A percentile compares a stretch with the other conserved stretches of the same genome.
phyloP scores from a whole-genome alignment of 495 filamentous ascomycete genomes.

The Aspergillus ostianus region DNA sequence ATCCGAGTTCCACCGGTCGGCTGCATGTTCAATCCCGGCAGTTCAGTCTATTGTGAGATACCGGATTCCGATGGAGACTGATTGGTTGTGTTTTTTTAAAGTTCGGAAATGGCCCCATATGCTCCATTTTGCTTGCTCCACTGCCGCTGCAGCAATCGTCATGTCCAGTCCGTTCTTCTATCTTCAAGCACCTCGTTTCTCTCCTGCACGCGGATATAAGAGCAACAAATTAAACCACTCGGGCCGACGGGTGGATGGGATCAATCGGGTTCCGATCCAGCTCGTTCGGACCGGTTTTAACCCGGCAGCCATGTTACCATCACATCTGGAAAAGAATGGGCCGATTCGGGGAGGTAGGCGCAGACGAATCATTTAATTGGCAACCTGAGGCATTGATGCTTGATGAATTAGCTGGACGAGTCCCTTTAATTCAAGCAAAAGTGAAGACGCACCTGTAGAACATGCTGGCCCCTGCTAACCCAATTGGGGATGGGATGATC shows the following conservation, averaged over 20 bases:
- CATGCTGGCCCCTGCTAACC: not conserved
- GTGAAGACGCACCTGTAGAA: not conserved
- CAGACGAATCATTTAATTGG: not conserved
- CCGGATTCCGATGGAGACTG: not conserved
- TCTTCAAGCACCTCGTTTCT: too few relatives aligned
- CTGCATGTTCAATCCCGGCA: not conserved
- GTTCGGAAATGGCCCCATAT: not conserved
- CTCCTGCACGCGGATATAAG: too few relatives aligned
- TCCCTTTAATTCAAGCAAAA: not conserved
- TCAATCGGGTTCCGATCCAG: not conserved
- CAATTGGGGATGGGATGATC: not conserved
- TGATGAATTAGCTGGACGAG: too few relatives aligned
- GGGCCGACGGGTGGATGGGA: not conserved
- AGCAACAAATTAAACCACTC: too few relatives aligned
- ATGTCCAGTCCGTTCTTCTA: not conserved
- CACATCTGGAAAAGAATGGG: not conserved
- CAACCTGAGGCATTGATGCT: not conserved
- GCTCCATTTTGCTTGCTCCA: not conserved
- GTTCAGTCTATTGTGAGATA: not conserved
- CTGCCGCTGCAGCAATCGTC: not conserved
- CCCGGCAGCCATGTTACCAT: too few relatives aligned
- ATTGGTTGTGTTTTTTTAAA: not conserved
- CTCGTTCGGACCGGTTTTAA: not conserved
- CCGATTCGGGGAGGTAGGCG: not conserved
- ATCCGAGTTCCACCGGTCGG: not conserved